Evolutionary conservation across 169 alveolate genomes (phyloP).

Genomic region (Plasmodium ovale): DNA sequence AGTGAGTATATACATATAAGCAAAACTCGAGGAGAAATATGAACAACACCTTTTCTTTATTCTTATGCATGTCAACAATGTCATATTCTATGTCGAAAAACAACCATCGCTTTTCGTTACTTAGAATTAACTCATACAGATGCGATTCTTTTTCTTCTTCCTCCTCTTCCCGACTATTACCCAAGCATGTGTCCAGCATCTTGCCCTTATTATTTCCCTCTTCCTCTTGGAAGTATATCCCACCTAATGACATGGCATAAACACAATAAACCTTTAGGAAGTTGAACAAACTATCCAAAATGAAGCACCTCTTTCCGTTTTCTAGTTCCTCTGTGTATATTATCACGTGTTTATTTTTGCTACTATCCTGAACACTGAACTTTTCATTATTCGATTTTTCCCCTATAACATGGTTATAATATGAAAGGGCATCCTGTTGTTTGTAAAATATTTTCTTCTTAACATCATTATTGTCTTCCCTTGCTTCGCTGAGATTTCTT

Average conservation of each 20-base stretch:
- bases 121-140: conserved; percentile 56
- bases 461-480: neutral
- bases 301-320: conserved; percentile 65
- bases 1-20: conserved; percentile 25
- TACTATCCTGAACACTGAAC: neutral
- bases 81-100: conserved; percentile 74
- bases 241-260: conserved; percentile 46
- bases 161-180: neutral
- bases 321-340: conserved; percentile 74
- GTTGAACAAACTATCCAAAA: conserved; percentile 30
- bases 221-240: conserved; percentile 20
- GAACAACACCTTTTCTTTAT: conserved; percentile 48
- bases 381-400: neutral
- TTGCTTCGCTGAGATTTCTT: neutral
- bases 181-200: neutral
- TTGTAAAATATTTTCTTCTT: conserved; percentile 46
- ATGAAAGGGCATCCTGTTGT: conserved; percentile 67
- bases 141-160: conserved; percentile 24
- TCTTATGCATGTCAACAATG: conserved; percentile 5
- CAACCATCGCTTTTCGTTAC: conserved; percentile 72
- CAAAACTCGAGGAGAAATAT: conserved; percentile 67
- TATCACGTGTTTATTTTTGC: conserved; percentile 7
- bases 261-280: conserved; percentile 55
- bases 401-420: conserved; percentile 13
- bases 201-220: neutral